A percentile compares a stretch with the other conserved stretches of the same genome.
Evolutionary conservation across 352 stramenopile species (phyloP).

Genomic region (Pythium plurisporium): DNA sequence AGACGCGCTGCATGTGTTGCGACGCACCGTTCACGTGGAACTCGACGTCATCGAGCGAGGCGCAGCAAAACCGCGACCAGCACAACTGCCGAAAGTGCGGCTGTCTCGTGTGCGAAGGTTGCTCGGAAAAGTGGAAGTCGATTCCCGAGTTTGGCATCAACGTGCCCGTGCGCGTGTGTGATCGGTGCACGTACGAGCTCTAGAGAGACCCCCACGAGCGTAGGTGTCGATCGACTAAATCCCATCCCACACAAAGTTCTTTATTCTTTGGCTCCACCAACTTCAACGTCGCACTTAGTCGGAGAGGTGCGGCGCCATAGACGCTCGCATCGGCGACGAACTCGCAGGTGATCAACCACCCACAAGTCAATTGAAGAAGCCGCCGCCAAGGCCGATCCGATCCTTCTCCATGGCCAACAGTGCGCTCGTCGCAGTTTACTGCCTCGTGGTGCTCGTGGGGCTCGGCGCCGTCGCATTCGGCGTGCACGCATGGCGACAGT

Average conservation of each 20-base stretch:
- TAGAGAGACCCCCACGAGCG: no score
- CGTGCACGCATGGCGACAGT: slow-evolving; percentile 31
- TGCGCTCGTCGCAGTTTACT: slow-evolving; percentile 24
- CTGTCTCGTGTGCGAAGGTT: slow-evolving; percentile 79
- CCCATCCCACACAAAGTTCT: no score
- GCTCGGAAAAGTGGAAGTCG: slow-evolving; percentile 79
- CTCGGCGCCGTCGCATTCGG: slow-evolving; percentile 24
- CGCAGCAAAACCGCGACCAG: slow-evolving; percentile 86
- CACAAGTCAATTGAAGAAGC: neutral
- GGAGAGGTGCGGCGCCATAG: slow-evolving; percentile 1
- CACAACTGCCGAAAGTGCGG: slow-evolving; percentile 87
- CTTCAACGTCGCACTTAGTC: slow-evolving; percentile 24
- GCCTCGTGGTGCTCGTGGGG: slow-evolving; percentile 26
- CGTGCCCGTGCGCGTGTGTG: slow-evolving; percentile 77
- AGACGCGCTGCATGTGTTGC: slow-evolving; percentile 86
- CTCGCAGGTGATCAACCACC: neutral
- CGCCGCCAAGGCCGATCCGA: neutral
- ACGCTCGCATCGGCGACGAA: neutral
- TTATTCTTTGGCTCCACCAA: no score
- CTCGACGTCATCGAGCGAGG: slow-evolving; percentile 84
- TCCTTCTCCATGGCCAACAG: slow-evolving; percentile 1
- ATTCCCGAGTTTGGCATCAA: slow-evolving; percentile 86
- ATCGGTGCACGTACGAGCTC: slow-evolving; percentile 82
- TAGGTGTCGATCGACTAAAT: neutral
- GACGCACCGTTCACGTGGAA: slow-evolving; percentile 88